These are phyloP conservation scores for Takashimella tepidaria DNA, from an alignment of 1,284 basidiomycete genomes.

Conservation along the genomic window DNA sequence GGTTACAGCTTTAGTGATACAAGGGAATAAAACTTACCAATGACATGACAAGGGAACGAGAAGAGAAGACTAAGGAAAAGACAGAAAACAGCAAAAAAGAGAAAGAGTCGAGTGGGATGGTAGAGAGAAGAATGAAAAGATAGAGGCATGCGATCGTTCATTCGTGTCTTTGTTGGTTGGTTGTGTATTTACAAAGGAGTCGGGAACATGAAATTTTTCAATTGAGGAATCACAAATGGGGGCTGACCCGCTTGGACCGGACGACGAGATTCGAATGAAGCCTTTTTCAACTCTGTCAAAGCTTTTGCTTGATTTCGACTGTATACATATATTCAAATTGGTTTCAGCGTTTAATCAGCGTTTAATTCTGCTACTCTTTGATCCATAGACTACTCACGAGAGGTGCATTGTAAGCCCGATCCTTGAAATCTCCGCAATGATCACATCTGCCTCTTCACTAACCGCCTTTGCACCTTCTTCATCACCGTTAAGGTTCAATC, in stretches of 20 bases:
- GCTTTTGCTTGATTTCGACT: constrained; percentile 33
- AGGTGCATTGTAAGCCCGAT: constrained; percentile 33
- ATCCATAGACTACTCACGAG: constrained; percentile 32
- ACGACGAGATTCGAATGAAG: constrained; percentile 11
- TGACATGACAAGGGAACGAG: too few relatives aligned
- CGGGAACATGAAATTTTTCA: constrained; percentile 4
- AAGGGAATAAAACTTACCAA: too few relatives aligned
- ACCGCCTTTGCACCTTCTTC: constrained; percentile 5
- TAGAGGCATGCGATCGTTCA: too few relatives aligned
- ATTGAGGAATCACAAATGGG: not conserved
- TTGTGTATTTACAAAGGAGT: constrained; percentile 1
- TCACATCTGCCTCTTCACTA: constrained; percentile 4
- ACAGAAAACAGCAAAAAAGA: too few relatives aligned
- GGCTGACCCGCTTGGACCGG: not conserved
- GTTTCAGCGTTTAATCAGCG: not conserved
- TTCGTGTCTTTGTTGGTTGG: too few relatives aligned
- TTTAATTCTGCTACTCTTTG: too few relatives aligned
- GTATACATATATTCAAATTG: not conserved
- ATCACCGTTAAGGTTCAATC: constrained; percentile 28
- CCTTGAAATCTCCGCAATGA: constrained; percentile 13
- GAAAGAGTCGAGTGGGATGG: too few relatives aligned
- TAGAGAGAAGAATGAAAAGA: too few relatives aligned
- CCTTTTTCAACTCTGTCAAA: constrained; percentile 30
- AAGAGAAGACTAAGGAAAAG: too few relatives aligned
- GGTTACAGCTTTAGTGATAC: too few relatives aligned